Conservation (phyloP, 306 rosid species). For the Lotus japonicus region DNA sequence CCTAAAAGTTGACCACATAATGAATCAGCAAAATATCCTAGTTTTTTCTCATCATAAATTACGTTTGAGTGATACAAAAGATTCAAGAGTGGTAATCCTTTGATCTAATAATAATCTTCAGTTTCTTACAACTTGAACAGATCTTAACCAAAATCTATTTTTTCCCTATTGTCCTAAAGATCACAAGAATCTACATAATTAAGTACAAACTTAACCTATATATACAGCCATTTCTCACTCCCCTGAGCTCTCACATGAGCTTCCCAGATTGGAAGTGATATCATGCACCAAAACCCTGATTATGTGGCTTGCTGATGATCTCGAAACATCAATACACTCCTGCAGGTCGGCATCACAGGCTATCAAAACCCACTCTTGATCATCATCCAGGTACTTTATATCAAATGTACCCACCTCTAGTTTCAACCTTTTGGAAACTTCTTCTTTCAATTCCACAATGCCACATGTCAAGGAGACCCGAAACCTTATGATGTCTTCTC, state of each 20-base stretch:
- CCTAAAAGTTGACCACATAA: constrained; percentile 2
- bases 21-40: neutral
- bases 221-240: constrained; percentile 37
- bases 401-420: constrained; percentile 72
- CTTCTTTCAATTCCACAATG: constrained; percentile 58
- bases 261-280: constrained; percentile 49
- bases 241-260: constrained; percentile 69
- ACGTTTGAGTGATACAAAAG: neutral
- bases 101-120: neutral
- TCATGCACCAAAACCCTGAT: constrained; percentile 74
- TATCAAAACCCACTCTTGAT: constrained; percentile 82
- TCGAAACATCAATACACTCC: constrained; percentile 76
- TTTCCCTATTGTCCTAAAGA: constrained; percentile 24
- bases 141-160: constrained; percentile 31
- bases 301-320: constrained; percentile 54
- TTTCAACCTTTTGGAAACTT: constrained; percentile 73
- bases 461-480: constrained; percentile 43
- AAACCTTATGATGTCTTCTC: constrained; percentile 79
- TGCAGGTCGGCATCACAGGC: constrained; percentile 88
- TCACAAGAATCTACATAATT: constrained; percentile 21
- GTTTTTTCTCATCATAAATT: neutral
- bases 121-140: constrained; percentile 31
- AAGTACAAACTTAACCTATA: constrained; percentile 27
- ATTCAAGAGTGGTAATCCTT: constrained; percentile 21
- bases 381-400: constrained; percentile 81